Evolutionary conservation across 257 asterid species (phyloP), one percentile per base, ranked within the genome.

Genomic region (Avicennia marina): DNA sequence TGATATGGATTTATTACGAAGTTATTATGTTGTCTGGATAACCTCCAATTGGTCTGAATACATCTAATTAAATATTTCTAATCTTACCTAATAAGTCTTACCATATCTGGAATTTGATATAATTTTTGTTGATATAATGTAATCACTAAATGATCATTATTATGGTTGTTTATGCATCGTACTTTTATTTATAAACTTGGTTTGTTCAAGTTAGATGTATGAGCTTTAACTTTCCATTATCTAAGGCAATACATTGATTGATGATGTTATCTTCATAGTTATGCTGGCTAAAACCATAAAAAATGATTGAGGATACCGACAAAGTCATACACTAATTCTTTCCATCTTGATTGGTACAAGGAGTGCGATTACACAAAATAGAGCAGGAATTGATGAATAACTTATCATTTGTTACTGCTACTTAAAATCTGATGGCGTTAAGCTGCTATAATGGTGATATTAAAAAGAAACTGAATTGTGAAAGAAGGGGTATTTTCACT

Each of bases 1-100:
- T 65, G 51, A 43, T 64, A 20, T 53, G 47, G 25, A 53, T 21
- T 41, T 62, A 20, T 0, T 46, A 22, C 7, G 6, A 50, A 24
- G 5, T 52, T 39, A 36, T 38, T 33, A 34, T 47, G 57, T 54
- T 5, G 20, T 21, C 19, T 2, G 15, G 13, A 15, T 15, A 17
- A 9, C 12, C 3, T 46, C 38, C 15, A 16, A 38, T 13, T 19
- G 15, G 51, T 15, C 12, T 34, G 4, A 41, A 4, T 48, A 48
- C 15, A 32, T 3, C 25, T 27, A 58, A 51, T 51, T 39, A 8
- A 51, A 19, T 10, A 18, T 6, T 29, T 44, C 56, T 52, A 53
- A 33, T 32, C 32, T 6, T 22, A 41, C 18, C 33, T 0, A 13
- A 17, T 17, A 54, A 44, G 13, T n/a, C 46, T 31, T 21, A n/a